phyloP scores from a whole-genome alignment of 345 rosid species.

The Corymbia maculata region DNA sequence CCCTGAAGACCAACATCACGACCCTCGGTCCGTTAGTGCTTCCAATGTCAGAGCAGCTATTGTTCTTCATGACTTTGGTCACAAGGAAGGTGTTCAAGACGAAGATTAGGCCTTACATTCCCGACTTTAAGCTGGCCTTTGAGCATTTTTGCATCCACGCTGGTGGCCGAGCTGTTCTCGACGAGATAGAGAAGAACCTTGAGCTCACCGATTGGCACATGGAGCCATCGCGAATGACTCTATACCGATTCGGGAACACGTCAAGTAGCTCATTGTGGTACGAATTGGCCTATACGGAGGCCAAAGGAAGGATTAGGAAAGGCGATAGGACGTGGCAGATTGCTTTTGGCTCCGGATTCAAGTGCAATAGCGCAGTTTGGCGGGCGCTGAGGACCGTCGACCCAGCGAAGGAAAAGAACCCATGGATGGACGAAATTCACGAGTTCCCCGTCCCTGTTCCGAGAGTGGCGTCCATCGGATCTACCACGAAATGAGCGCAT shows the following conservation, averaged over 20 bases:
- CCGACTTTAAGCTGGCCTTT: slow-evolving; percentile 63
- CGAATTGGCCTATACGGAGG: slow-evolving; percentile 57
- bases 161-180: slow-evolving; percentile 60
- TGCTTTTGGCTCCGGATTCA: slow-evolving; percentile 71
- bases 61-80: slow-evolving; percentile 24
- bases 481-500: background rate
- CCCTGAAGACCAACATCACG: slow-evolving; percentile 54
- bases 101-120: slow-evolving; percentile 46
- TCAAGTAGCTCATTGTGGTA: slow-evolving; percentile 72
- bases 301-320: slow-evolving; percentile 53
- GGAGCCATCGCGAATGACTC: slow-evolving; percentile 83
- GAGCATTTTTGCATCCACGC: slow-evolving; percentile 73
- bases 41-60: slow-evolving; percentile 46
- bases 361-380: slow-evolving; percentile 70
- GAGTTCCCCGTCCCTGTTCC: slow-evolving; percentile 31
- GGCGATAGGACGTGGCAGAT: slow-evolving; percentile 74
- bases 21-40: slow-evolving; percentile 63
- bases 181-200: slow-evolving; percentile 60
- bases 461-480: background rate
- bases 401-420: slow-evolving; percentile 32
- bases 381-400: slow-evolving; percentile 28
- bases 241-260: slow-evolving; percentile 64
- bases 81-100: slow-evolving; percentile 32
- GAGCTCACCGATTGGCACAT: slow-evolving; percentile 54
- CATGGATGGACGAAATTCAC: slow-evolving; percentile 50